Evolutionary conservation across 495 filamentous ascomycete species (phyloP).

Genomic region (Podospora bellae-mahoneyi): DNA sequence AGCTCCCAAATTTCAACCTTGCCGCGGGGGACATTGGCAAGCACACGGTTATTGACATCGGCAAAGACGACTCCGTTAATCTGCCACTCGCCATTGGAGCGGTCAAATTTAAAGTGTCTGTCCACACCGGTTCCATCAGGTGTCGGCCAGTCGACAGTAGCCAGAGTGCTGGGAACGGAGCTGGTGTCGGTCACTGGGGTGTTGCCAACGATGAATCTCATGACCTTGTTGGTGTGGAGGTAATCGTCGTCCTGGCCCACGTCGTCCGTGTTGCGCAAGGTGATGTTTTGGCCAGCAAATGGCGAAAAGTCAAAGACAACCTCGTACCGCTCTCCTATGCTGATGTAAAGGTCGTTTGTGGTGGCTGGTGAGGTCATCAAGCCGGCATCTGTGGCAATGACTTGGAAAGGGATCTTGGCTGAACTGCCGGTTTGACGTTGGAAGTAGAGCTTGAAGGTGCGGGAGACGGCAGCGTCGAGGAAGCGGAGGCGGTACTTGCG

Average conservation of each 20-base stretch:
- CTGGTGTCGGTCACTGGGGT: constrained; percentile 31
- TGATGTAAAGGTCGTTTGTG: constrained; percentile 38
- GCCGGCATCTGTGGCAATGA: constrained; percentile 53
- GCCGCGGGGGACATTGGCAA: constrained; percentile 48
- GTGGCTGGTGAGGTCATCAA: constrained; percentile 39
- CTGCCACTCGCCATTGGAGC: constrained; percentile 40
- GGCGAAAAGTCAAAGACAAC: constrained; percentile 51
- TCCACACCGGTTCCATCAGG: constrained; percentile 23
- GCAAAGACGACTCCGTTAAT: constrained; percentile 54
- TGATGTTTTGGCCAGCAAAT: constrained; percentile 48
- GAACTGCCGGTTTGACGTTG: constrained; percentile 20
- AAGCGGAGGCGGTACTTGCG: constrained; percentile 57
- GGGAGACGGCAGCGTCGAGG: constrained; percentile 47
- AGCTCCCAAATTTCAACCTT: constrained; percentile 51
- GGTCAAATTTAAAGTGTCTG: constrained; percentile 45
- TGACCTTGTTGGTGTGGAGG: constrained; percentile 48
- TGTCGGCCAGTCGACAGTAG: constrained; percentile 20
- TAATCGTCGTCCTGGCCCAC: constrained; percentile 47
- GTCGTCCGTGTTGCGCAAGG: constrained; percentile 43
- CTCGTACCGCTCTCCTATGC: constrained; percentile 57
- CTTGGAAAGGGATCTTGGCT: constrained; percentile 41
- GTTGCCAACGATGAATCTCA: constrained; percentile 50
- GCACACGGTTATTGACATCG: constrained; percentile 50
- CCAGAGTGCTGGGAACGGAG: constrained; percentile 14
- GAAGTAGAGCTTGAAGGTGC: constrained; percentile 50